Percentiles rank a stretch among this genome's conserved stretches.
These are phyloP conservation scores for Fusarium sp. DNA, from an alignment of 2,329 filamentous ascomycete species.

Conservation along the genomic window DNA sequence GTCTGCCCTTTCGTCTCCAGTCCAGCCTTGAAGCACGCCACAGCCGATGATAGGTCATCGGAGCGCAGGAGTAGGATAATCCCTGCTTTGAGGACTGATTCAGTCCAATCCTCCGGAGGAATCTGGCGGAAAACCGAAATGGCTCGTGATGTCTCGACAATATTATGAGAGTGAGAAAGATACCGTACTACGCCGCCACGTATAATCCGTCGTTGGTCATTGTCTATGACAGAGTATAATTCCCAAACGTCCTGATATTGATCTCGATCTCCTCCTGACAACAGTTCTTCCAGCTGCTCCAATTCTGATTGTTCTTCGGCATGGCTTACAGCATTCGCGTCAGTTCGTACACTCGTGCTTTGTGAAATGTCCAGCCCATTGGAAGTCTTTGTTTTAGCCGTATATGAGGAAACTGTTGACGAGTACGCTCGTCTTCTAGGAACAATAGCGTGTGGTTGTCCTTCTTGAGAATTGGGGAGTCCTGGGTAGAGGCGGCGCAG, in stretches of 20 bases:
- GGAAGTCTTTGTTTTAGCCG: slow-evolving; percentile 2
- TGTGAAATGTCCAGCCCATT: background rate
- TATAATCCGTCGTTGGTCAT: slow-evolving; percentile 49
- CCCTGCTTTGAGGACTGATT: slow-evolving; percentile 58
- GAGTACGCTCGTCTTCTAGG: slow-evolving; percentile 50
- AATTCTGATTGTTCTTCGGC: slow-evolving; percentile 2
- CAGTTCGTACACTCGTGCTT: background rate
- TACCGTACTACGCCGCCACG: slow-evolving; percentile 58
- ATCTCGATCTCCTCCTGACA: slow-evolving; percentile 46
- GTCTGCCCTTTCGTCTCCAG: slow-evolving; percentile 54
- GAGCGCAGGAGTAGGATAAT: slow-evolving; percentile 61
- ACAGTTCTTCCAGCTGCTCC: slow-evolving; percentile 36
- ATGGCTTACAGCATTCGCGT: background rate
- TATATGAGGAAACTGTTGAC: slow-evolving; percentile 40
- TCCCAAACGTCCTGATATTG: slow-evolving; percentile 62
- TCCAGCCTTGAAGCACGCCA: slow-evolving; percentile 59
- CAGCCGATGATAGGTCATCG: slow-evolving; percentile 57
- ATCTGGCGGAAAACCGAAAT: slow-evolving; percentile 61
- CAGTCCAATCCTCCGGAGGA: slow-evolving; percentile 57
- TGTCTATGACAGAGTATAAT: slow-evolving; percentile 58
- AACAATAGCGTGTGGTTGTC: slow-evolving; percentile 17
- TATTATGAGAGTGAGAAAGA: slow-evolving; percentile 60
- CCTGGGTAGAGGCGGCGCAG: slow-evolving; percentile 58
- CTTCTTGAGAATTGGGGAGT: slow-evolving; percentile 46
- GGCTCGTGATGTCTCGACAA: slow-evolving; percentile 63